A percentile compares a stretch with the other conserved stretches of the same genome.
Conservation (phyloP, 129 eudicot species). For the Flaveria ramosissima region DNA sequence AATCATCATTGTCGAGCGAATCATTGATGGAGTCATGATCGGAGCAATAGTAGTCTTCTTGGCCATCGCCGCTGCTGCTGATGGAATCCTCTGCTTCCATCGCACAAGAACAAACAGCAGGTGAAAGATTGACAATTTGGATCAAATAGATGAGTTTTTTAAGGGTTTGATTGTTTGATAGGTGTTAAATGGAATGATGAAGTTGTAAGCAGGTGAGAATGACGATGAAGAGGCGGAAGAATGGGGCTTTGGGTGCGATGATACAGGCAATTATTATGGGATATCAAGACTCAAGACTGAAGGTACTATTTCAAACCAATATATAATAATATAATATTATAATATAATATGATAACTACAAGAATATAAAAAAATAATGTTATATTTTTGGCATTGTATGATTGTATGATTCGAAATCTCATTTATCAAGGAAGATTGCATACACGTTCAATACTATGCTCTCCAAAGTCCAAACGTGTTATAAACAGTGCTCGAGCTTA, state of each 20-base stretch:
- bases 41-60: slow-evolving; percentile 36
- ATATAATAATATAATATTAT: too few species aligned
- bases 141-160: background rate
- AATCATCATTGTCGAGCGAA: slow-evolving; percentile 48
- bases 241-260: background rate
- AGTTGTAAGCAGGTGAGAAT: slow-evolving; percentile 19
- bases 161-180: slow-evolving; percentile 20
- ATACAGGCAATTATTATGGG: background rate
- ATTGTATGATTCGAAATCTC: too few species aligned
- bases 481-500: too few species aligned
- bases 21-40: slow-evolving; percentile 52
- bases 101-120: slow-evolving; percentile 16
- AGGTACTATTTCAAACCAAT: too few species aligned
- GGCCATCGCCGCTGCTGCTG: slow-evolving; percentile 44
- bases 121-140: background rate
- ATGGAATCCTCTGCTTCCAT: slow-evolving; percentile 50
- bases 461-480: too few species aligned
- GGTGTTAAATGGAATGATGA: too few species aligned
- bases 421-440: too few species aligned
- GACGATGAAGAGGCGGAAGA: slow-evolving; percentile 24
- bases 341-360: too few species aligned
- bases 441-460: too few species aligned
- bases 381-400: too few species aligned
- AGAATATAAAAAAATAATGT: too few species aligned
- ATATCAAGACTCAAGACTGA: too few species aligned